Evolutionary conservation across 495 filamentous ascomycete species (phyloP).

Genomic region (Talaromyces thailandensis): DNA sequence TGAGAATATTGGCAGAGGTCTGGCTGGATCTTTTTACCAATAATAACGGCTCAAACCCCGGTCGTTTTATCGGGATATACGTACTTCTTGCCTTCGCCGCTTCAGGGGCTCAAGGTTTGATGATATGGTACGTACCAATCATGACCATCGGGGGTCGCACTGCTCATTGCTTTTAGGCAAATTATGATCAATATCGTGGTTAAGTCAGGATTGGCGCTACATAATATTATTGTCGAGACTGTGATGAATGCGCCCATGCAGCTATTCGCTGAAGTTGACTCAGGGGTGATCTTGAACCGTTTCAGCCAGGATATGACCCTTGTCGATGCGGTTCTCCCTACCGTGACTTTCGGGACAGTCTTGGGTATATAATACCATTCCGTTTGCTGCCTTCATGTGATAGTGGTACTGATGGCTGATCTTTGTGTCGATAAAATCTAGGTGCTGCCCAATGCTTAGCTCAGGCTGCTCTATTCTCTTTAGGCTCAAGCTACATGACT

Average conservation of each 20-base stretch:
- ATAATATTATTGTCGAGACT: conserved; percentile 18
- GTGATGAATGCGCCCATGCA: conserved; percentile 25
- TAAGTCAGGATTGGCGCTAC: conserved; percentile 8
- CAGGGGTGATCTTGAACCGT: conserved; percentile 15
- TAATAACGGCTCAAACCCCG: background rate
- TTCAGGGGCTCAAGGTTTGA: conserved; percentile 17
- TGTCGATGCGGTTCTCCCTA: conserved; percentile 24
- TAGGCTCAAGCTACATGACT: conserved; percentile 5
- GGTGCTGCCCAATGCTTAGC: conserved; percentile 38
- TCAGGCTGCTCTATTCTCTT: background rate
- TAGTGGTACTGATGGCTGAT: no score
- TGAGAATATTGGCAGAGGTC: background rate
- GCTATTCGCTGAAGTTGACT: conserved; percentile 17
- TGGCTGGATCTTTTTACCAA: conserved; percentile 2
- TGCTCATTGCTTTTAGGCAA: background rate
- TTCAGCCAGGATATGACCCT: conserved; percentile 37
- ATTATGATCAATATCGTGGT: conserved; percentile 26
- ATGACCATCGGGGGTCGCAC: conserved; percentile 1
- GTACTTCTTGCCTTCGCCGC: conserved; percentile 15
- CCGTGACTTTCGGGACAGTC: conserved; percentile 10
- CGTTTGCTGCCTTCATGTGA: conserved; percentile 6
- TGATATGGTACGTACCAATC: conserved; percentile 12
- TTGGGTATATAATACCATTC: conserved; percentile 17
- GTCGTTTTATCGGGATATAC: conserved; percentile 15
- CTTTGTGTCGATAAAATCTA: conserved; percentile 23